These are phyloP conservation scores for Aspergillus sergii DNA, from an alignment of 2,329 filamentous ascomycete genomes.

Conservation along the genomic window DNA sequence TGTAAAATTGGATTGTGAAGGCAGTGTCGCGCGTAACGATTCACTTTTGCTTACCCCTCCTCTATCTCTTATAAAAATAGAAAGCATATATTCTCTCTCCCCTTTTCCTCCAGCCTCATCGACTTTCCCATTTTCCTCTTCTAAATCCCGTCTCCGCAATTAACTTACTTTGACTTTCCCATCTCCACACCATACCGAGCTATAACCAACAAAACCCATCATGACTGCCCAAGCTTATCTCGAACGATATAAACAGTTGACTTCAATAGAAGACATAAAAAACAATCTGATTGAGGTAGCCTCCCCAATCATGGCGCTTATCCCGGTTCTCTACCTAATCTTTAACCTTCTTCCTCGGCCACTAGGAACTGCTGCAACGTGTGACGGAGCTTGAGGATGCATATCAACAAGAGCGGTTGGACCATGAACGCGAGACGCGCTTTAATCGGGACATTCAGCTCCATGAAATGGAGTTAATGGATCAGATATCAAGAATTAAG, in stretches of 20 bases:
- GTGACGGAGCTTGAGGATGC: slow-evolving; percentile 47
- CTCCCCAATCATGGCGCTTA: not conserved
- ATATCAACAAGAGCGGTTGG: slow-evolving; percentile 47
- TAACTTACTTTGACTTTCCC: slow-evolving; percentile 7
- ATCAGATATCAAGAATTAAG: slow-evolving; percentile 48
- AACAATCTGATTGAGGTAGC: slow-evolving; percentile 52
- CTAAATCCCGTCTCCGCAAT: slow-evolving; percentile 3
- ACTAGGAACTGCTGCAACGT: slow-evolving; percentile 50
- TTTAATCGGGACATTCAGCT: slow-evolving; percentile 52
- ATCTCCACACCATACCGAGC: slow-evolving; percentile 4
- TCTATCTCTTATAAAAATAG: not conserved
- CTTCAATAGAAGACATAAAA: slow-evolving; percentile 49
- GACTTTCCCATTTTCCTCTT: not conserved
- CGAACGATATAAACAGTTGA: slow-evolving; percentile 49
- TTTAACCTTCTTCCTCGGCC: slow-evolving; percentile 10
- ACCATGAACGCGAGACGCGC: slow-evolving; percentile 51
- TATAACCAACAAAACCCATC: slow-evolving; percentile 17
- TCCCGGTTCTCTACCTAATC: slow-evolving; percentile 6
- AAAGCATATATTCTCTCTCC: not conserved
- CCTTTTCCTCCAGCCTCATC: not conserved
- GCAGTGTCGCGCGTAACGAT: not conserved
- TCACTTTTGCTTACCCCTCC: slow-evolving; percentile 2
- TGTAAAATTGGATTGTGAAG: not conserved
- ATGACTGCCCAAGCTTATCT: slow-evolving; percentile 39
- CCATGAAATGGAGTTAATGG: slow-evolving; percentile 51